Conservation (phyloP, 495 filamentous ascomycete genomes). For the Tuber umbilicatum region DNA sequence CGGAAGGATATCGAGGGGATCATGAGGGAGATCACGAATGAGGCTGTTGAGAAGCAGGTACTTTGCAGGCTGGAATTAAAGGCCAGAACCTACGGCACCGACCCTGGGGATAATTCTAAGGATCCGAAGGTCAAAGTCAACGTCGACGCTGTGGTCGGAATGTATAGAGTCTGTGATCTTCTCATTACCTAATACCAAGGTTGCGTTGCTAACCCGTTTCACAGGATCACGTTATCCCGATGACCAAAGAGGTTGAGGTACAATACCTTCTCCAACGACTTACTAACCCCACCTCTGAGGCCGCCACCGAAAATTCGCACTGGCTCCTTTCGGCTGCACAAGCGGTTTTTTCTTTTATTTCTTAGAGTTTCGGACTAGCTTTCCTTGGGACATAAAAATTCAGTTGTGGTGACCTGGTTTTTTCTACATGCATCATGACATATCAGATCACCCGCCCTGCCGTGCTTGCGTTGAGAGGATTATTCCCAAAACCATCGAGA, state of each 20-base stretch:
- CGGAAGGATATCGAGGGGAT: constrained; percentile 71
- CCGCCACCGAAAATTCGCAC: neutral
- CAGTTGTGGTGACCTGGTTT: neutral
- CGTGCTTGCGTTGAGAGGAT: neutral
- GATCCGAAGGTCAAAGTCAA: constrained; percentile 64
- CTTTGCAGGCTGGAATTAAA: constrained; percentile 81
- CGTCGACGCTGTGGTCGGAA: constrained; percentile 81
- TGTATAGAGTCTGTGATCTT: constrained; percentile 65
- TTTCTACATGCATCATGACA: neutral
- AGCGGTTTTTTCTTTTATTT: neutral
- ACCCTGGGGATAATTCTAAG: constrained; percentile 55
- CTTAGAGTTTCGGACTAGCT: neutral
- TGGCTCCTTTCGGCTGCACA: neutral
- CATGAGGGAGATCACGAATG: constrained; percentile 82
- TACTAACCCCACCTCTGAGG: constrained; percentile 38
- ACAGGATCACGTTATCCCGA: constrained; percentile 82
- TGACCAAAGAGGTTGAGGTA: constrained; percentile 96
- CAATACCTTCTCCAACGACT: constrained; percentile 96
- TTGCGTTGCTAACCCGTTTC: neutral
- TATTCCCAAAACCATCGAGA: neutral
- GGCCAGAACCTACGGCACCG: constrained; percentile 89
- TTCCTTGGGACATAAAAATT: neutral
- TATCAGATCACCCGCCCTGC: neutral
- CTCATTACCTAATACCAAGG: neutral
- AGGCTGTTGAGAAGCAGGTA: constrained; percentile 83